These are phyloP conservation scores for Didymella pinodella DNA, from an alignment of 2,329 filamentous ascomycete genomes.

Conservation along the genomic window DNA sequence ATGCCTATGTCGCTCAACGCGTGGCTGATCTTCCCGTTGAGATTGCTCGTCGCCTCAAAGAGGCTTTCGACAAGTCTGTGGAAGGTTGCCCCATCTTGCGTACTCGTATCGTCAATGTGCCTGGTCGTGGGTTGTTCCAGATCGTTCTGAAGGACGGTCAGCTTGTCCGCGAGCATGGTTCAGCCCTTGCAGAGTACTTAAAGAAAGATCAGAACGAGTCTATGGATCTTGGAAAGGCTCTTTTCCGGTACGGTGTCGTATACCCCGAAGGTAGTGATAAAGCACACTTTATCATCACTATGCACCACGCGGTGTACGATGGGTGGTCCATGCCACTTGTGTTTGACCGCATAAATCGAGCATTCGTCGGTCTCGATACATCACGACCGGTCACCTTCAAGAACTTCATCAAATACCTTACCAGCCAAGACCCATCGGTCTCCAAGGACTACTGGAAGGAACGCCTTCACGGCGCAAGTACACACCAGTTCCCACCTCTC, in stretches of 20 bases:
- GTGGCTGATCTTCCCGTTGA: constrained; percentile 45
- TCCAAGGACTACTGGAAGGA: constrained; percentile 59
- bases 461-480: constrained; percentile 55
- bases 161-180: constrained; percentile 41
- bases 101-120: constrained; percentile 51
- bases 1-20: constrained; percentile 52
- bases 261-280: constrained; percentile 31
- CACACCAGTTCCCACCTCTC: constrained; percentile 60
- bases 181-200: constrained; percentile 46
- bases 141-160: constrained; percentile 47
- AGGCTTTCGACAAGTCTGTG: constrained; percentile 50
- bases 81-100: constrained; percentile 49
- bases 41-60: constrained; percentile 42
- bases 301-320: constrained; percentile 63
- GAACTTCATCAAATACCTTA: constrained; percentile 60
- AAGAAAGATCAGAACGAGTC: constrained; percentile 41
- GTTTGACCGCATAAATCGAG: constrained; percentile 45
- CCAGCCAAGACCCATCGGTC: constrained; percentile 50
- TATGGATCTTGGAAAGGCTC: constrained; percentile 52
- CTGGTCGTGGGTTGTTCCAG: constrained; percentile 50
- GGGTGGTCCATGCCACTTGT: constrained; percentile 54
- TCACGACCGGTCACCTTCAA: constrained; percentile 51
- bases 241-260: constrained; percentile 52
- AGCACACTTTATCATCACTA: constrained; percentile 58
- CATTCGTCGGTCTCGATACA: constrained; percentile 40